Percentiles rank a stretch among this genome's conserved stretches.
These are phyloP conservation scores for Aaosphaeria pasadenensis DNA, from an alignment of 2,329 filamentous ascomycete genomes.

Conservation along the genomic window DNA sequence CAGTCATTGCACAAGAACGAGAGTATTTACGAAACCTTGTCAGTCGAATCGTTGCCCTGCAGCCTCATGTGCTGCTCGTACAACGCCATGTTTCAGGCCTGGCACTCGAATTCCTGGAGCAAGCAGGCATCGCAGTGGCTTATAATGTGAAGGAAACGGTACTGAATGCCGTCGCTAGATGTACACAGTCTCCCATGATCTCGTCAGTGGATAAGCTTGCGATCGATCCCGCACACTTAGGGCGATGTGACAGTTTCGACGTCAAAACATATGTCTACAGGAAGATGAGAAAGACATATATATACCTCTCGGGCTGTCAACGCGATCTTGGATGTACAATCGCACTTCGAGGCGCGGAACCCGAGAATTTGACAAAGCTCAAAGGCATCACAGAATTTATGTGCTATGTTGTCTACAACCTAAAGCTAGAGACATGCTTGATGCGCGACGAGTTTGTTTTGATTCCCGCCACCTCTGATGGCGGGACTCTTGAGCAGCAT, in stretches of 20 bases:
- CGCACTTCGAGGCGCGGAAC: constrained; percentile 77
- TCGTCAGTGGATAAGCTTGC: constrained; percentile 93
- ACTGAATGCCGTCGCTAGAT: constrained; percentile 89
- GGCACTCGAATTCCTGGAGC: constrained; percentile 81
- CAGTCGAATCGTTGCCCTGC: constrained; percentile 80
- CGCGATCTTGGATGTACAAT: constrained; percentile 94
- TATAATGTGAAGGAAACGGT: constrained; percentile 98
- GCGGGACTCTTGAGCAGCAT: constrained; percentile 22
- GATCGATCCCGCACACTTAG: constrained; percentile 69
- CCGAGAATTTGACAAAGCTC: constrained; percentile 68
- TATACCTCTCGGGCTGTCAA: constrained; percentile 87
- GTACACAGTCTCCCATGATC: constrained; percentile 87
- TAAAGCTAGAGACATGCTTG: constrained; percentile 91
- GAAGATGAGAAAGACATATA: constrained; percentile 86
- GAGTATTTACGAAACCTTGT: constrained; percentile 92
- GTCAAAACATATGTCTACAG: constrained; percentile 92
- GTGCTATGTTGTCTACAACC: constrained; percentile 97
- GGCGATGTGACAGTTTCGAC: constrained; percentile 82
- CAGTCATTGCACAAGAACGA: constrained; percentile 92
- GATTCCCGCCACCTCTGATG: constrained; percentile 63
- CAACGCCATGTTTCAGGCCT: constrained; percentile 90
- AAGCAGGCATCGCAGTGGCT: constrained; percentile 86
- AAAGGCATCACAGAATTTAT: constrained; percentile 97
- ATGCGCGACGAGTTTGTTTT: constrained; percentile 91
- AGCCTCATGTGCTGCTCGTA: constrained; percentile 83